phyloP scores from a whole-genome alignment of 2,329 filamentous ascomycete genomes.

The Penicillium decumbens region DNA sequence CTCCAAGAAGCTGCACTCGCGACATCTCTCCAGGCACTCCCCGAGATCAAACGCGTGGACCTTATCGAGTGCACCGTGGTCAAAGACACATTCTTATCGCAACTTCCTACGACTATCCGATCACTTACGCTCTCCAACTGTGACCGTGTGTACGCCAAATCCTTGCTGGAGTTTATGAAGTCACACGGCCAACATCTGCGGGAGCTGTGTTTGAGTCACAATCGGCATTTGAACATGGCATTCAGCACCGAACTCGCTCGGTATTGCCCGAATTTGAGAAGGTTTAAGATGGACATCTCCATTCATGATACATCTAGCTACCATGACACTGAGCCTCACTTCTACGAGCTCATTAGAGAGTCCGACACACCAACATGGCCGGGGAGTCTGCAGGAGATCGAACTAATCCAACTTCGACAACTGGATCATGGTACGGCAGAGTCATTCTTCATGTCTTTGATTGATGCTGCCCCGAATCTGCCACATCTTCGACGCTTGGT shows the following conservation, averaged over 20 bases:
- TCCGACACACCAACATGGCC: constrained; percentile 74
- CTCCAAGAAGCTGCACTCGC: constrained; percentile 33
- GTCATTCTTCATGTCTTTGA: constrained; percentile 72
- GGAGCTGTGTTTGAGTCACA: constrained; percentile 68
- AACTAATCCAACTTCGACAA: constrained; percentile 71
- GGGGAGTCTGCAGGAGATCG: constrained; percentile 61
- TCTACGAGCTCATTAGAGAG: constrained; percentile 58
- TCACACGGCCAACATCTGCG: constrained; percentile 64
- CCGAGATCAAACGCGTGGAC: constrained; percentile 61
- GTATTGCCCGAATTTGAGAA: constrained; percentile 65
- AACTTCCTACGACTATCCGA: constrained; percentile 62
- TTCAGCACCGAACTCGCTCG: constrained; percentile 65
- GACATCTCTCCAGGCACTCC: constrained; percentile 55
- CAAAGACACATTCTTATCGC: constrained; percentile 62
- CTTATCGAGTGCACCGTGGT: constrained; percentile 72
- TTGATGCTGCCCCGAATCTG: constrained; percentile 64
- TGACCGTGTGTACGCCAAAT: constrained; percentile 64
- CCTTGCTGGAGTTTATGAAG: constrained; percentile 61
- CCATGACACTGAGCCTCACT: constrained; percentile 69
- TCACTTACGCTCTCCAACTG: constrained; percentile 75
- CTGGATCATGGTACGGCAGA: constrained; percentile 67
- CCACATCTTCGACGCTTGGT: constrained; percentile 64
- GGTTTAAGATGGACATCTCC: constrained; percentile 70
- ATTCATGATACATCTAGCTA: constrained; percentile 67
- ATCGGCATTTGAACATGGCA: constrained; percentile 68